Conservation (phyloP, 306 rosid genomes). For the Quercus parvula region DNA sequence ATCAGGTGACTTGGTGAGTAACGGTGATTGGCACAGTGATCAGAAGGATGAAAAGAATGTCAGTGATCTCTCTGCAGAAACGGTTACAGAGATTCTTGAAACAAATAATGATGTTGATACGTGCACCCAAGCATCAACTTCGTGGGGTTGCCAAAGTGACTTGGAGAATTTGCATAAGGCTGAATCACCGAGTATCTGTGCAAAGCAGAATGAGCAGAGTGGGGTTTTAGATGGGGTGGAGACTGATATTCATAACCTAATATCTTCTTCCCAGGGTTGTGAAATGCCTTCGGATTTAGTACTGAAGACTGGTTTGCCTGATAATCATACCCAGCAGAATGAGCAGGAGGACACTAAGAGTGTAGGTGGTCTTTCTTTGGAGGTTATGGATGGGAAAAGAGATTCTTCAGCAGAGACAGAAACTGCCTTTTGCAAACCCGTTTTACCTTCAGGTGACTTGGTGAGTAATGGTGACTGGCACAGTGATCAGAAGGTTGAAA, state of each 20-base stretch:
- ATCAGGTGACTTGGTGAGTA: conserved; percentile 23
- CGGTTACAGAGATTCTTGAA: conserved; percentile 31
- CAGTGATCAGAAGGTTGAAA: conserved; percentile 32
- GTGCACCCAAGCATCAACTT: conserved; percentile 28
- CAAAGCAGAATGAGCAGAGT: conserved; percentile 22
- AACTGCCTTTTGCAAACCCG: conserved; percentile 30
- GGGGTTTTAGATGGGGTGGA: conserved; percentile 15
- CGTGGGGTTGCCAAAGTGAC: conserved; percentile 27
- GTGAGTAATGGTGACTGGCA: conserved; percentile 25
- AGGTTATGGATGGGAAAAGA: conserved; percentile 28
- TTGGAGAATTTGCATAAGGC: conserved; percentile 34
- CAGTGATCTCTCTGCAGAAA: conserved; percentile 39
- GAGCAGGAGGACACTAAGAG: conserved; percentile 42
- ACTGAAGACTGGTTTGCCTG: conserved; percentile 20
- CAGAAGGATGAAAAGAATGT: conserved; percentile 32
- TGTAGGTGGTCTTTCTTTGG: conserved; percentile 27
- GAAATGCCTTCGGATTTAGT: conserved; percentile 34
- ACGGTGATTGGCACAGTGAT: conserved; percentile 24
- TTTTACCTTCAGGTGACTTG: conserved; percentile 22
- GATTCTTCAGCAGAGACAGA: conserved; percentile 36
- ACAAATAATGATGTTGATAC: conserved; percentile 28
- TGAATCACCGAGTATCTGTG: conserved; percentile 33
- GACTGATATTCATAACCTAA: conserved; percentile 25
- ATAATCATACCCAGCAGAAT: conserved; percentile 31
- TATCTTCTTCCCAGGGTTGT: conserved; percentile 28